Conservation (phyloP, 805 yeast species). For the Metschnikowia similis region DNA sequence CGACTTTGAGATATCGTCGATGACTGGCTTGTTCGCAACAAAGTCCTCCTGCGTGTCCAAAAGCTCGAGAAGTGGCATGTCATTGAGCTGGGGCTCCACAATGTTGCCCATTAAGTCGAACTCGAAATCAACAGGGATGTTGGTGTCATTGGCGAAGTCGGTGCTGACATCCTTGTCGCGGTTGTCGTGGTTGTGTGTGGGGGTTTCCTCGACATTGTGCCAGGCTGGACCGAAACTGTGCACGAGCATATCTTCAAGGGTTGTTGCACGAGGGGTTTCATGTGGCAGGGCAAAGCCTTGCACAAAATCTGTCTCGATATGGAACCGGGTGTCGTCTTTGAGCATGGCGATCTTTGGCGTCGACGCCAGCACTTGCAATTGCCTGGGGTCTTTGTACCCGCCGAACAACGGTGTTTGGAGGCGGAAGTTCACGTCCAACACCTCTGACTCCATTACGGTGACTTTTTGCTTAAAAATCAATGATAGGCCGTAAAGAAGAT, state of each 20-base stretch:
- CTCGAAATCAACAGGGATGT: conserved; percentile 18
- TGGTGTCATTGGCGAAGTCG: conserved; percentile 9
- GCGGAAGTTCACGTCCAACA: conserved; percentile 7
- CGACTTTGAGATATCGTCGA: conserved; percentile 12
- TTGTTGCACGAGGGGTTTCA: background rate
- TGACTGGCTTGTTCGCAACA: conserved; percentile 3
- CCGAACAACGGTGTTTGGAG: background rate
- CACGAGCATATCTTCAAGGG: background rate
- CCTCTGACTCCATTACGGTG: conserved; percentile 39
- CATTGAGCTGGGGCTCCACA: background rate
- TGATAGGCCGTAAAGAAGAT: conserved; percentile 46
- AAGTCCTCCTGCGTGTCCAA: conserved; percentile 14
- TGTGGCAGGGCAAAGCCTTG: background rate
- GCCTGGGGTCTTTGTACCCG: background rate
- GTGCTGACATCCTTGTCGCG: conserved; percentile 2
- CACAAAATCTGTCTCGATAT: conserved; percentile 22
- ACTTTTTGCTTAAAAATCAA: conserved; percentile 48
- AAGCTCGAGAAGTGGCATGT: conserved; percentile 4
- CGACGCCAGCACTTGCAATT: background rate
- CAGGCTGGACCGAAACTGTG: background rate
- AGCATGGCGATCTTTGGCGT: conserved; percentile 4
- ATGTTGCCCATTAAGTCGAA: conserved; percentile 23
- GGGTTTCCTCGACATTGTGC: background rate
- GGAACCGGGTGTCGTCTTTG: conserved; percentile 25
- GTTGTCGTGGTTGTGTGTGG: background rate